Evolutionary conservation across 768 basidiomycete species (phyloP).

Genomic region (Suillus paluster): DNA sequence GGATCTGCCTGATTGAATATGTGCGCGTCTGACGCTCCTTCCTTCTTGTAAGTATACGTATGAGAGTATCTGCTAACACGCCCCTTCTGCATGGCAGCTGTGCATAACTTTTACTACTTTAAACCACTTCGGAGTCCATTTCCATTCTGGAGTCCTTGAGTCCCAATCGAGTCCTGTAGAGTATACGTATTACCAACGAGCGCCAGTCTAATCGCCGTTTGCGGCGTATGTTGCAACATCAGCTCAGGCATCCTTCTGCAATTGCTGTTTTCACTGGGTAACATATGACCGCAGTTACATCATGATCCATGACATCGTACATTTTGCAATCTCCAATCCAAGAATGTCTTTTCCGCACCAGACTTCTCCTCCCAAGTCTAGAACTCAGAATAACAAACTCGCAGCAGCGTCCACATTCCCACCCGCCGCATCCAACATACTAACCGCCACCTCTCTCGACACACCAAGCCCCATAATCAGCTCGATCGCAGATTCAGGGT

Average conservation of each 20-base stretch:
- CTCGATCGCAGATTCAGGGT: constrained; percentile 65
- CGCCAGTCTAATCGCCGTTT: too few species aligned
- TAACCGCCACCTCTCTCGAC: constrained; percentile 75
- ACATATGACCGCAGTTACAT: too few species aligned
- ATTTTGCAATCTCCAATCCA: not conserved
- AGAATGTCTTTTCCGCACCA: not conserved
- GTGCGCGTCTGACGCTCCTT: not conserved
- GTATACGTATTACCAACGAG: too few species aligned
- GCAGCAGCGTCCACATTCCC: constrained; percentile 91
- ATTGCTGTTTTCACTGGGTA: too few species aligned
- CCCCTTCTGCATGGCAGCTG: not conserved
- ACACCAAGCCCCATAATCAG: constrained; percentile 80
- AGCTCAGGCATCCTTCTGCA: not conserved
- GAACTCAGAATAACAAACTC: constrained; percentile 72
- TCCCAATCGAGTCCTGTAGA: too few species aligned
- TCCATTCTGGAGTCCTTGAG: not conserved
- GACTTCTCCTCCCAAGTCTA: not conserved
- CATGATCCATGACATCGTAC: not conserved
- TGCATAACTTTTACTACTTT: too few species aligned
- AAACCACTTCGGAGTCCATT: too few species aligned
- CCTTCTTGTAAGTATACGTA: not conserved
- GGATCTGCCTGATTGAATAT: not conserved
- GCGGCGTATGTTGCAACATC: not conserved
- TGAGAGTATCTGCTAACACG: not conserved
- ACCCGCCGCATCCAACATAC: constrained; percentile 73